A percentile compares a stretch with the other conserved stretches of the same genome.
phyloP scores from a whole-genome alignment of 2,329 filamentous ascomycete genomes.

The Microdochium trichocladiopsis region DNA sequence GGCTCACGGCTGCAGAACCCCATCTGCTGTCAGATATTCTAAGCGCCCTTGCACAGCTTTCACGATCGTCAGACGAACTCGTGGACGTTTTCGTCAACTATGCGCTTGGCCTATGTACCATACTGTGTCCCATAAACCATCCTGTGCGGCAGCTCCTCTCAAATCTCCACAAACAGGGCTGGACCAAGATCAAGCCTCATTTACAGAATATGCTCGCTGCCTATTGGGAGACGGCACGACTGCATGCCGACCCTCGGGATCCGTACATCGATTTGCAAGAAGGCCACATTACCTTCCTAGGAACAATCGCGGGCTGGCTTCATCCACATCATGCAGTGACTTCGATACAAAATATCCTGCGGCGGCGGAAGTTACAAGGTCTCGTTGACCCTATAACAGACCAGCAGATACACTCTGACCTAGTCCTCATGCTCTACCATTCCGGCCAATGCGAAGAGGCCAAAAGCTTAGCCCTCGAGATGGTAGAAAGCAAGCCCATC shows the following conservation, averaged over 20 bases:
- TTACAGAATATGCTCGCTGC: neutral
- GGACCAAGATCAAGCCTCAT: neutral
- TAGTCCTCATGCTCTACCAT: neutral
- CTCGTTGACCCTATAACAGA: neutral
- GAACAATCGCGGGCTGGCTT: neutral
- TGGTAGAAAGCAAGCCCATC: neutral
- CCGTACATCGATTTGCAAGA: neutral
- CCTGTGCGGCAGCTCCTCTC: neutral
- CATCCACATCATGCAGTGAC: neutral
- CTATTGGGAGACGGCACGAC: neutral
- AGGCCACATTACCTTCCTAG: neutral
- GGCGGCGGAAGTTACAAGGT: neutral
- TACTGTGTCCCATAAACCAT: neutral
- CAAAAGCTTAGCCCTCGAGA: neutral
- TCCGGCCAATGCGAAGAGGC: neutral
- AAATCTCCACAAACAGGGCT: neutral
- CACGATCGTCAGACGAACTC: neutral
- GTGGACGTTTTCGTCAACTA: neutral
- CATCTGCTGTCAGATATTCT: constrained; percentile 10
- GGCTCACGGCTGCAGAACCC: constrained; percentile 9
- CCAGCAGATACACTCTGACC: neutral
- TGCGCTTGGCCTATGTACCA: neutral
- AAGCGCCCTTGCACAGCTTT: constrained; percentile 6
- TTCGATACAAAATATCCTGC: neutral
- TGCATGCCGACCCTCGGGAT: neutral